Evolutionary conservation across 75 land plant species (phyloP), one percentile per base, ranked within the genome.

Genomic region (Pinus albicaulis): DNA sequence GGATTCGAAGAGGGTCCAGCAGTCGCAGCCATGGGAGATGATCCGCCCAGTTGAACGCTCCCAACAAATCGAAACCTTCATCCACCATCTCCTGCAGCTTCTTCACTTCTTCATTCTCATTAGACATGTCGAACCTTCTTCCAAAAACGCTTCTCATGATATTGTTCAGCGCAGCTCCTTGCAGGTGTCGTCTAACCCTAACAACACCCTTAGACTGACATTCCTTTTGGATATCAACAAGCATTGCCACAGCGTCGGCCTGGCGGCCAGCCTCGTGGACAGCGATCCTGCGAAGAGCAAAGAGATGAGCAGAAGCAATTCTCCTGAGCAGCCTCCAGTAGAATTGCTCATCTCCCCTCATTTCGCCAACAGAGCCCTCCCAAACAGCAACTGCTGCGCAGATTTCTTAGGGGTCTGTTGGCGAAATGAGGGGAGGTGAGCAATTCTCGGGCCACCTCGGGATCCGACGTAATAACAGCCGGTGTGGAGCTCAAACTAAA

Each of bases 11-110:
- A 24, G 75, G 81, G 36, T 88, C 90, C 26, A 81, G 38, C 55
- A 56, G 36, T 12, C 59, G 56, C 41, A 81, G 57, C 38, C 59
- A 73, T 0, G 84, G 84, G 6, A 95, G 76, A 36, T 92, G 93
- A 65, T 95, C 98, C 7, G 89, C 77, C 90, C 89, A 87, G 68
- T 92, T 89, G 76, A 92, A 80, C 25, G 63, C 74, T 10, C 98
- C 98, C 13, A 95, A 68, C 11, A 91, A 72, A 6, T 90, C 90
- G 68, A 90, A 92, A 1, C 95, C 93, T 82, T 92, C 91, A 0
- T 88, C 82, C 3, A 79, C 59, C 65, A 57, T 44, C 23, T 8
- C 36, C 44, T 48, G 8, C 59, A 77, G 34, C n/a, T n/a, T n/a
- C n/a, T n/a, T n/a, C n/a, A n/a, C n/a, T n/a, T n/a, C n/a, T n/a